These are phyloP conservation scores for Ceriops decandra DNA, from an alignment of 345 rosid species.

Conservation along the genomic window DNA sequence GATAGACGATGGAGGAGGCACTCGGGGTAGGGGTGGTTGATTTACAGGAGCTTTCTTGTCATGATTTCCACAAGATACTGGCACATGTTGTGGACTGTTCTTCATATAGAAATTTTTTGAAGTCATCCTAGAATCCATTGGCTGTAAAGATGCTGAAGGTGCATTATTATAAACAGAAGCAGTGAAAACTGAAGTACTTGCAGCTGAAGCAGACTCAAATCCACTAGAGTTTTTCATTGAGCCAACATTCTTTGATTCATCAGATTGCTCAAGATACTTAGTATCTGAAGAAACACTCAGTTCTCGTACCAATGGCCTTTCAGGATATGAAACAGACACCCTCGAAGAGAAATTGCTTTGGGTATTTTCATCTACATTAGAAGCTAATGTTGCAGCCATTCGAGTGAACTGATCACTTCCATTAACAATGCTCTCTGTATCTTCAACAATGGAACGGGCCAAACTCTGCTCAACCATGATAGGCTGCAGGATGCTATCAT, in stretches of 20 bases:
- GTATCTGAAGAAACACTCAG: constrained; percentile 79
- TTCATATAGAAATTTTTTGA: constrained; percentile 60
- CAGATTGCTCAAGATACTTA: constrained; percentile 68
- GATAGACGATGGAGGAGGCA: constrained; percentile 70
- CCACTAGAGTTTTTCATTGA: constrained; percentile 35
- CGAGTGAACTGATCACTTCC: constrained; percentile 63
- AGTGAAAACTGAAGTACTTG: constrained; percentile 46
- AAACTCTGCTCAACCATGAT: constrained; percentile 67
- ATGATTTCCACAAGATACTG: constrained; percentile 64
- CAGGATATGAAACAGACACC: constrained; percentile 72
- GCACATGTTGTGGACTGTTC: constrained; percentile 53
- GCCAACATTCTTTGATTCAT: constrained; percentile 53
- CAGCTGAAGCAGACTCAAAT: constrained; percentile 44
- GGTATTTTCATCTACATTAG: constrained; percentile 68
- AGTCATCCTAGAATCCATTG: constrained; percentile 58
- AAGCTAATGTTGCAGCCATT: constrained; percentile 62
- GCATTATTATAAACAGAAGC: constrained; percentile 47
- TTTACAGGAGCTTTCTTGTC: constrained; percentile 56
- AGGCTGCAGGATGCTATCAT: constrained; percentile 77
- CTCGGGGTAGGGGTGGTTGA: constrained; percentile 92
- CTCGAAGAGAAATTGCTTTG: constrained; percentile 89
- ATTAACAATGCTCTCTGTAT: constrained; percentile 81
- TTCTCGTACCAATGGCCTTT: constrained; percentile 68
- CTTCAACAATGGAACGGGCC: constrained; percentile 90
- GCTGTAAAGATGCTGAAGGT: constrained; percentile 40